These are phyloP conservation scores for Saccharum spontaneum DNA, from an alignment of 176 grass and related monocot species.

Conservation along the genomic window DNA sequence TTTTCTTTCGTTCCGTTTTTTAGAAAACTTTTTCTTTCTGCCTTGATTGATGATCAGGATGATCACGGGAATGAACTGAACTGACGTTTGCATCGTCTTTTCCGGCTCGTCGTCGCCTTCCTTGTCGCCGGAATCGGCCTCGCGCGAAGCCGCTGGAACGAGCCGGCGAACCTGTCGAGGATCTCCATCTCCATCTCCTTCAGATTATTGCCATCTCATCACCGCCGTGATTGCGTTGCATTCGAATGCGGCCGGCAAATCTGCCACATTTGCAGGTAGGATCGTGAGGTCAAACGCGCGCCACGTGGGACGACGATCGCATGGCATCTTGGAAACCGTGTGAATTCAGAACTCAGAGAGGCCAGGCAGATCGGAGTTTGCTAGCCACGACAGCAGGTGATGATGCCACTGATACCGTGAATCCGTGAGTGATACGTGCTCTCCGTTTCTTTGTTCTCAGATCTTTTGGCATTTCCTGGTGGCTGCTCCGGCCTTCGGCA, in stretches of 20 bases:
- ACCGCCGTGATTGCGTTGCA: background rate
- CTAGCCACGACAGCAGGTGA: background rate
- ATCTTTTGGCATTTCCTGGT: constrained; percentile 41
- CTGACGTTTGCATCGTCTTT: constrained; percentile 33
- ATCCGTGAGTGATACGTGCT: background rate
- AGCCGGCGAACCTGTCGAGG: background rate
- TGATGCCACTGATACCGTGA: background rate
- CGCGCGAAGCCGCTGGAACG: constrained; percentile 18
- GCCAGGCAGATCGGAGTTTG: background rate
- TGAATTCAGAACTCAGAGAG: background rate
- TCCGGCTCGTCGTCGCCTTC: background rate
- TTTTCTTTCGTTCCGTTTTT: background rate
- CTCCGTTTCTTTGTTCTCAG: background rate
- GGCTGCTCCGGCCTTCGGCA: constrained; percentile 10
- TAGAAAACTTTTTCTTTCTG: background rate
- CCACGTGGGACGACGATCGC: background rate
- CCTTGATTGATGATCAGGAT: background rate
- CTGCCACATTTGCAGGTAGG: background rate
- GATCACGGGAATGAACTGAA: constrained; percentile 32
- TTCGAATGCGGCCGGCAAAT: background rate
- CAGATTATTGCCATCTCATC: background rate
- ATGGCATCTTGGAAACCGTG: background rate
- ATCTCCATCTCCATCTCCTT: background rate
- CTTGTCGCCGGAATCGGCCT: background rate
- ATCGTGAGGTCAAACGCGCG: constrained; percentile 18